These are phyloP conservation scores for Oryza rufipogon DNA, from an alignment of 176 grass and related monocot genomes.

Conservation along the genomic window DNA sequence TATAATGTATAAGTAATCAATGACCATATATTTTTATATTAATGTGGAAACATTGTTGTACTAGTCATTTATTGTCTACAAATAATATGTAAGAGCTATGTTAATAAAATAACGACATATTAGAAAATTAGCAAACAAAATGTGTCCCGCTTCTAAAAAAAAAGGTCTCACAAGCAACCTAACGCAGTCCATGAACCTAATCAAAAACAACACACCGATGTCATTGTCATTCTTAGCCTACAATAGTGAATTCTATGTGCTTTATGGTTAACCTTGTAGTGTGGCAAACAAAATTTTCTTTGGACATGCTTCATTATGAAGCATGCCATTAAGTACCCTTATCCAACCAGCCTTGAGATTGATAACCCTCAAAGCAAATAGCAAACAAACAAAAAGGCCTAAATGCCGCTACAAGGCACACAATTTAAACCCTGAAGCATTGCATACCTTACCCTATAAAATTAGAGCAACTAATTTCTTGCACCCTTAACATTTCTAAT, in stretches of 20 bases:
- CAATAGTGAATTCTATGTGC: neutral
- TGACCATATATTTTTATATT: too few species aligned
- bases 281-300: neutral
- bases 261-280: neutral
- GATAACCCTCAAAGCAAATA: neutral
- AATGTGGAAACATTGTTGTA: too few species aligned
- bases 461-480: neutral
- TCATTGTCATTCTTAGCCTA: neutral
- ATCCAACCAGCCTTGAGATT: neutral
- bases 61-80: neutral
- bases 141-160: too few species aligned
- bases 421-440: neutral
- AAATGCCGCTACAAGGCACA: neutral
- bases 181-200: neutral
- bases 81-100: neutral
- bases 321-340: neutral
- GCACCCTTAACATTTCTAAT: neutral
- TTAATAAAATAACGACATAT: neutral
- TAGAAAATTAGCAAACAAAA: neutral
- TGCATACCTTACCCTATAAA: neutral
- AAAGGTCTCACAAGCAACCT: neutral
- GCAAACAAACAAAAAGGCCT: neutral
- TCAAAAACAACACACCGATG: neutral
- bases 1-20: too few species aligned
- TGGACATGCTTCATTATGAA: slow-evolving; percentile 2